A percentile compares a stretch with the other conserved stretches of the same genome.
Conservation (phyloP, 2,329 filamentous ascomycete genomes). For the Pseudomassariella vexata region DNA sequence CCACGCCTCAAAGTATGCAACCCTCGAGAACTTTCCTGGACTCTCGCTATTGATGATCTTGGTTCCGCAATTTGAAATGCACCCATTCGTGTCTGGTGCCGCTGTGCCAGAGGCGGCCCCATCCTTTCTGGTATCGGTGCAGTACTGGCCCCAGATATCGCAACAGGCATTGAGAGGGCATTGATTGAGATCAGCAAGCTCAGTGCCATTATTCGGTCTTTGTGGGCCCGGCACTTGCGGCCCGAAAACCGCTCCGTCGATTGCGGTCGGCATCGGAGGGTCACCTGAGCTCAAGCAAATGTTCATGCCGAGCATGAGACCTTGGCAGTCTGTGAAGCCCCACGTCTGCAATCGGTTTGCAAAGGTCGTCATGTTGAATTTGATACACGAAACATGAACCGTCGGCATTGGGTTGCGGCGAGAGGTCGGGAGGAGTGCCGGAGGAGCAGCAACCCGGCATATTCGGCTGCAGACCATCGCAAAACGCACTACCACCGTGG, state of each 20-base stretch:
- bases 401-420: slow-evolving; percentile 26
- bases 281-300: slow-evolving; percentile 17
- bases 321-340: slow-evolving; percentile 14
- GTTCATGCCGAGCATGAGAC: slow-evolving; percentile 8
- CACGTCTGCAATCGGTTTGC: slow-evolving; percentile 22
- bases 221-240: slow-evolving; percentile 9
- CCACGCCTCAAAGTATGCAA: slow-evolving; percentile 13
- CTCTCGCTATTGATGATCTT: slow-evolving; percentile 5
- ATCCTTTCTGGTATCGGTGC: slow-evolving; percentile 2
- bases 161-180: slow-evolving; percentile 15
- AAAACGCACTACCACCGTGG: slow-evolving; percentile 20
- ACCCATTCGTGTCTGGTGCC: slow-evolving; percentile 3
- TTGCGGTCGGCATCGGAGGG: slow-evolving; percentile 13
- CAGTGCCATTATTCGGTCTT: not conserved
- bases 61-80: slow-evolving; percentile 12
- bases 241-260: slow-evolving; percentile 14
- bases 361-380: slow-evolving; percentile 25
- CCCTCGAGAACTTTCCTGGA: slow-evolving; percentile 1
- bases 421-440: slow-evolving; percentile 26
- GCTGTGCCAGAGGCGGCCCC: slow-evolving; percentile 2
- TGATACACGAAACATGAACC: slow-evolving; percentile 29
- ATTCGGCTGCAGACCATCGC: slow-evolving; percentile 23
- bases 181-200: slow-evolving; percentile 7
- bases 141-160: slow-evolving; percentile 13
- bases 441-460: slow-evolving; percentile 31